phyloP scores from a whole-genome alignment of 306 rosid genomes.

The Oemleria cerasiformis region DNA sequence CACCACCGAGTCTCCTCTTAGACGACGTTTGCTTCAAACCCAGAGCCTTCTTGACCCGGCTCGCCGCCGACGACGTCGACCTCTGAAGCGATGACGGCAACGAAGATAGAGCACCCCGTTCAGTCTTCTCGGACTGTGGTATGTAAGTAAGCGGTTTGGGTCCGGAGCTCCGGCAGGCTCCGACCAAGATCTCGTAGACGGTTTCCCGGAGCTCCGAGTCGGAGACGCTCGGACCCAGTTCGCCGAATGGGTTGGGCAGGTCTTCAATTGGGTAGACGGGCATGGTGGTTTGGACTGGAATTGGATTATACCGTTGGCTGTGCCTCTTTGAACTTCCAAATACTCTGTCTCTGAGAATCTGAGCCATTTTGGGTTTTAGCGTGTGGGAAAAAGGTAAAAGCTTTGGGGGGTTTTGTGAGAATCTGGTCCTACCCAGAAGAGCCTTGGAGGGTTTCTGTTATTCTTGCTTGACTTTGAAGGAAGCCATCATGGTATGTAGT shows the following conservation, averaged over 20 bases:
- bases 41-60: conserved; percentile 79
- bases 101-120: conserved; percentile 36
- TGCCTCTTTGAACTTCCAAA: conserved; percentile 40
- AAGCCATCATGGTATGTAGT: conserved; percentile 19
- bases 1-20: conserved; percentile 26
- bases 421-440: not conserved
- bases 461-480: conserved; percentile 64
- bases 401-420: conserved; percentile 20
- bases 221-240: conserved; percentile 32
- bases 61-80: conserved; percentile 84
- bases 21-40: conserved; percentile 63
- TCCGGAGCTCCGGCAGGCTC: conserved; percentile 77
- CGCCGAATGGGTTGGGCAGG: conserved; percentile 65
- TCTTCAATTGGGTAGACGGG: conserved; percentile 53
- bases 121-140: conserved; percentile 67
- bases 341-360: conserved; percentile 44
- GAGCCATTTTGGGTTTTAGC: conserved; percentile 35
- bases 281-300: conserved; percentile 39
- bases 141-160: conserved; percentile 75
- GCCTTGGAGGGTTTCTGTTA: conserved; percentile 7
- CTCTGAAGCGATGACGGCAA: conserved; percentile 59
- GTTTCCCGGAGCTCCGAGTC: conserved; percentile 89
- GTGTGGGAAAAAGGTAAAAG: conserved; percentile 6
- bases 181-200: conserved; percentile 82
- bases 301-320: conserved; percentile 11